These are phyloP conservation scores for Sorghum bicolor DNA, from an alignment of 176 grass and related monocot species.

Conservation along the genomic window DNA sequence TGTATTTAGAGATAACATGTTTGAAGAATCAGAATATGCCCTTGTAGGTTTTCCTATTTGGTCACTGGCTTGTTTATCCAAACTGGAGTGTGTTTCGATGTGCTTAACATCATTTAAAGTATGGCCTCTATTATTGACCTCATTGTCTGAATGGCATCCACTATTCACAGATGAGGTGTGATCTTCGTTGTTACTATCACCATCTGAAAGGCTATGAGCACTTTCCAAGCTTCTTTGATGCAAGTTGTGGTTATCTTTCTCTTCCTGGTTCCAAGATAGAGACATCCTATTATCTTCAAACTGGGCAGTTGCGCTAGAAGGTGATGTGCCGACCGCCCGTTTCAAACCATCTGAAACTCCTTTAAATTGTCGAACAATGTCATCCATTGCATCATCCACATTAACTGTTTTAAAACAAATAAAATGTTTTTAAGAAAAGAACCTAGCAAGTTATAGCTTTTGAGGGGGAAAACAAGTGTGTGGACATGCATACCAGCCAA, in stretches of 20 bases:
- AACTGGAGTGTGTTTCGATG: conserved; percentile 28
- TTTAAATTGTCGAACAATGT: conserved; percentile 93
- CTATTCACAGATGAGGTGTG: conserved; percentile 43
- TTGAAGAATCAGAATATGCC: conserved; percentile 51
- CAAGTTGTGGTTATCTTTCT: conserved; percentile 43
- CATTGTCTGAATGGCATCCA: conserved; percentile 87
- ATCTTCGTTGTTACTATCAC: conserved; percentile 72
- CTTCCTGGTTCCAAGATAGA: conserved; percentile 73
- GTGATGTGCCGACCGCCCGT: conserved; percentile 59
- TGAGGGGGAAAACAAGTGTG: neutral
- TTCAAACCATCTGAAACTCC: conserved; percentile 88
- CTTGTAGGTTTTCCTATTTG: conserved; percentile 39
- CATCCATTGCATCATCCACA: conserved; percentile 98
- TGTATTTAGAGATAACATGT: conserved; percentile 43
- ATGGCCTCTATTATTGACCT: conserved; percentile 64
- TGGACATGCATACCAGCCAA: conserved; percentile 64
- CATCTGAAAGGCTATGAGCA: conserved; percentile 78
- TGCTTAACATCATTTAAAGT: conserved; percentile 51
- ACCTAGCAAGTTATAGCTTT: conserved; percentile 18
- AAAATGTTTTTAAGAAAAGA: conserved; percentile 23
- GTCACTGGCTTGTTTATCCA: conserved; percentile 42
- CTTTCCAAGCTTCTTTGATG: conserved; percentile 51
- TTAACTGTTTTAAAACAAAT: conserved; percentile 65
- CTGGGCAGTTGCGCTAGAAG: conserved; percentile 35
- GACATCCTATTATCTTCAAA: conserved; percentile 52